phyloP scores from a whole-genome alignment of 176 grass and related monocot genomes.

The Secale cereale region DNA sequence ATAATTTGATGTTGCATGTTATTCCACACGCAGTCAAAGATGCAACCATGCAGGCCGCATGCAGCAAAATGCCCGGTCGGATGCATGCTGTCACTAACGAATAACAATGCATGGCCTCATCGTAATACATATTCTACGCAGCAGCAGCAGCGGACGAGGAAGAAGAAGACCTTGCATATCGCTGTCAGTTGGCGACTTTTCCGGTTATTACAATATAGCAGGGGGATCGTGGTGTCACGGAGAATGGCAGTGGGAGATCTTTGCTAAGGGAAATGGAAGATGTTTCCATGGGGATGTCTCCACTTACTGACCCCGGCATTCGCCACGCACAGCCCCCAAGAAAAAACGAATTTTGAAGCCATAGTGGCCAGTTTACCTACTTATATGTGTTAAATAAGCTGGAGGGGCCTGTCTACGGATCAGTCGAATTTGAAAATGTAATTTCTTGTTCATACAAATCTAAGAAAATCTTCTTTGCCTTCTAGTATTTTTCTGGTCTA shows the following conservation, averaged over 20 bases:
- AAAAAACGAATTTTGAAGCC: not conserved
- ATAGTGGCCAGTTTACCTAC: not conserved
- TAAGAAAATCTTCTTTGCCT: not conserved
- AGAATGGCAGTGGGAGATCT: not conserved
- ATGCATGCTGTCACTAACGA: slow-evolving; percentile 42
- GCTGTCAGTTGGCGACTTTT: slow-evolving; percentile 2
- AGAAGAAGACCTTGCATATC: not conserved
- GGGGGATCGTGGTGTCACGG: too few relatives aligned
- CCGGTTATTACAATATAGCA: not conserved
- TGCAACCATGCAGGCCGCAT: slow-evolving; percentile 24
- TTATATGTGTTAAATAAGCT: not conserved
- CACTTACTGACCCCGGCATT: not conserved
- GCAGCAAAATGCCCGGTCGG: slow-evolving; percentile 43
- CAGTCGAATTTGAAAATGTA: not conserved
- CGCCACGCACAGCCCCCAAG: not conserved
- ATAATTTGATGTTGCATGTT: slow-evolving; percentile 17
- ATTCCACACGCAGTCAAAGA: not conserved
- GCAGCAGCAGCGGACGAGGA: slow-evolving; percentile 6
- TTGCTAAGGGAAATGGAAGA: not conserved
- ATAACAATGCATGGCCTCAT: slow-evolving; percentile 42
- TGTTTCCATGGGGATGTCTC: not conserved
- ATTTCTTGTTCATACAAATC: not conserved
- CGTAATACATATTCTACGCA: slow-evolving; percentile 37
- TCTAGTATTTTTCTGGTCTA: not conserved
- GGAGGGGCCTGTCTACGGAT: too few relatives aligned